Conservation (phyloP, 129 eudicot genomes). For the Centaurea solstitialis region DNA sequence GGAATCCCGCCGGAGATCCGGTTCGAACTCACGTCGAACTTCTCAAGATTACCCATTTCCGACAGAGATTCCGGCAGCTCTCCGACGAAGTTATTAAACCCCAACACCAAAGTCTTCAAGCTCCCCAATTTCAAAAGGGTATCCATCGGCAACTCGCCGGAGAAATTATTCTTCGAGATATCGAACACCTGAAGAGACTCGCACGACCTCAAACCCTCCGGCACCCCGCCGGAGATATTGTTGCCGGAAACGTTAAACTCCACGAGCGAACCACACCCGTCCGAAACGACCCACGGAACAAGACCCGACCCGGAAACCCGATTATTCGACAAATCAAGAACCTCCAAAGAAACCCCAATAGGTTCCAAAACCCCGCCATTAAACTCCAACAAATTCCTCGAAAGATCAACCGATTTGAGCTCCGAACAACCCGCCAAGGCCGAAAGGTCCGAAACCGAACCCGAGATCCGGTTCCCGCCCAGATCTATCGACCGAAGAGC, state of each 20-base stretch:
- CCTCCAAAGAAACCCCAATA: conserved; percentile 19
- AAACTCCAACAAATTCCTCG: conserved; percentile 61
- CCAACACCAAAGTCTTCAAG: conserved; percentile 50
- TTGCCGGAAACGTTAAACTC: conserved; percentile 63
- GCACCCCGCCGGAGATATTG: conserved; percentile 53
- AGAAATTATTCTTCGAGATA: conserved; percentile 42
- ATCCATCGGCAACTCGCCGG: conserved; percentile 73
- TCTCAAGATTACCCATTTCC: conserved; percentile 40
- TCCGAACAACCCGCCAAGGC: conserved; percentile 42
- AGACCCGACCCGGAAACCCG: conserved; percentile 46
- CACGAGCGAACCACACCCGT: conserved; percentile 46
- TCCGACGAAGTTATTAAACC: conserved; percentile 53
- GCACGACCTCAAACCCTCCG: conserved; percentile 56
- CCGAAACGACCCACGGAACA: conserved; percentile 65
- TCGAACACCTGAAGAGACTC: conserved; percentile 34
- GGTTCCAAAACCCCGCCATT: conserved; percentile 26
- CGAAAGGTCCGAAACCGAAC: conserved; percentile 54
- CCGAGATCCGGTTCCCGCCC: conserved; percentile 60
- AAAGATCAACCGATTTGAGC: conserved; percentile 48
- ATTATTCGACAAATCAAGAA: conserved; percentile 71
- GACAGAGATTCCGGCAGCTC: conserved; percentile 49
- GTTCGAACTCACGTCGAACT: conserved; percentile 77
- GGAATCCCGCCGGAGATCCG: conserved; percentile 55
- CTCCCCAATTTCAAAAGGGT: conserved; percentile 39
- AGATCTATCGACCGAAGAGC: conserved; percentile 57